A percentile compares a stretch with the other conserved stretches of the same genome.
phyloP scores from a whole-genome alignment of 2,329 filamentous ascomycete species.

The Furcasterigmium sp. region DNA sequence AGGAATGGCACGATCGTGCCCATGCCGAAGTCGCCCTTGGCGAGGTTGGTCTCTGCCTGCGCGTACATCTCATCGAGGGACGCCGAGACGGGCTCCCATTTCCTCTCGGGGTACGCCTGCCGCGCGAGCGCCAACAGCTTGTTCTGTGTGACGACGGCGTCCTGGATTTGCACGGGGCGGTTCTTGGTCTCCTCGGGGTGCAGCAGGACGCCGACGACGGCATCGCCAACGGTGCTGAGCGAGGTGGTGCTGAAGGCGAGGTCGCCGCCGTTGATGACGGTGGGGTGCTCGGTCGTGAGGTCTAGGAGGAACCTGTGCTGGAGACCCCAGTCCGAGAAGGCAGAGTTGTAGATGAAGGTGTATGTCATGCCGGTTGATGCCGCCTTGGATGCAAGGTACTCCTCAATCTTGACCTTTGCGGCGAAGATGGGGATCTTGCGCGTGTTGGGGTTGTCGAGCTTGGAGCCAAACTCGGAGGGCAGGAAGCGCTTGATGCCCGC shows the following conservation, averaged over 20 bases:
- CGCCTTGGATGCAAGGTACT: constrained; percentile 8
- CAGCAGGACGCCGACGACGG: constrained; percentile 40
- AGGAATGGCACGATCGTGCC: constrained; percentile 27
- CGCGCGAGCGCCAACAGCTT: constrained; percentile 34
- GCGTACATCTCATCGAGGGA: constrained; percentile 20
- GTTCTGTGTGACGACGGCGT: constrained; percentile 43
- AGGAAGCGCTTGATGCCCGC: constrained; percentile 50
- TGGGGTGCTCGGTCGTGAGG: constrained; percentile 19
- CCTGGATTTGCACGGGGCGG: constrained; percentile 45
- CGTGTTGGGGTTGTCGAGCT: constrained; percentile 16
- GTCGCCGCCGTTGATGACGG: constrained; percentile 44
- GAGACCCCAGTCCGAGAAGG: constrained; percentile 27
- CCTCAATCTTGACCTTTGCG: constrained; percentile 13
- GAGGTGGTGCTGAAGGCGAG: constrained; percentile 39
- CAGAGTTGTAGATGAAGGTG: constrained; percentile 35
- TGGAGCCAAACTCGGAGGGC: constrained; percentile 41
- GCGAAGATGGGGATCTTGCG: constrained; percentile 13
- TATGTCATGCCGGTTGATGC: constrained; percentile 13
- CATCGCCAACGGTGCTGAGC: constrained; percentile 37
- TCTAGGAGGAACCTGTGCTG: constrained; percentile 5
- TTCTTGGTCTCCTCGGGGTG: constrained; percentile 43
- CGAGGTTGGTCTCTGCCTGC: constrained; percentile 21
- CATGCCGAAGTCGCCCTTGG: constrained; percentile 20
- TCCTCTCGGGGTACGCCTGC: constrained; percentile 27
- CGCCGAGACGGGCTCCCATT: constrained; percentile 37